A percentile compares a stretch with the other conserved stretches of the same genome.
Evolutionary conservation across 441 rosid species (phyloP).

Genomic region (California macrophylla): DNA sequence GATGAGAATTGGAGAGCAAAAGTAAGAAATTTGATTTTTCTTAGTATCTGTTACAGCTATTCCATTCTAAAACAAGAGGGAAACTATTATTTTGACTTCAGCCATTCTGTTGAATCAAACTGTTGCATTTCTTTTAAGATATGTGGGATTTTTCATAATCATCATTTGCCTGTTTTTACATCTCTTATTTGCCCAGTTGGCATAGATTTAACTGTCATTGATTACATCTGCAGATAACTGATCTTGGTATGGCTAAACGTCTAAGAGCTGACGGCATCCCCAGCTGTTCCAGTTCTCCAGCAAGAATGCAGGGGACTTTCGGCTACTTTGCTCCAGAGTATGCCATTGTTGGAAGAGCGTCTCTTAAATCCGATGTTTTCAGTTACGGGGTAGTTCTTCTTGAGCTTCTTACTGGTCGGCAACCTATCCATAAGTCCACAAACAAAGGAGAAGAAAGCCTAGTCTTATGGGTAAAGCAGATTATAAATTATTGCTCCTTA

Average conservation of each 20-base stretch:
- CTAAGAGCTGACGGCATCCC: slow-evolving; percentile 61
- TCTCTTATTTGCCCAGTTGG: slow-evolving; percentile 1
- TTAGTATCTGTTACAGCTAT: not conserved
- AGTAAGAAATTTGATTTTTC: slow-evolving; percentile 34
- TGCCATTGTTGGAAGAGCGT: slow-evolving; percentile 82
- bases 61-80: not conserved
- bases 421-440: slow-evolving; percentile 57
- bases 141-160: no score
- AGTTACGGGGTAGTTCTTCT: slow-evolving; percentile 93
- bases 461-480: slow-evolving; percentile 64
- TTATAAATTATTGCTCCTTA: not conserved
- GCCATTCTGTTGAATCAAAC: no score
- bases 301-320: slow-evolving; percentile 86
- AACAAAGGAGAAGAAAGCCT: slow-evolving; percentile 84
- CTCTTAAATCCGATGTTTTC: slow-evolving; percentile 86
- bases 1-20: slow-evolving; percentile 70
- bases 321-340: slow-evolving; percentile 97
- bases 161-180: not conserved
- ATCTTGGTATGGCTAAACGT: slow-evolving; percentile 93
- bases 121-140: no score
- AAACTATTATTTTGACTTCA: no score
- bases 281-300: slow-evolving; percentile 80
- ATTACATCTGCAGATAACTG: slow-evolving; percentile 56
- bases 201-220: not conserved
- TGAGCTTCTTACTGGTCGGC: slow-evolving; percentile 81